Evolutionary conservation across 2,329 filamentous ascomycete species (phyloP).

Genomic region (Ceratocystis destructans): DNA sequence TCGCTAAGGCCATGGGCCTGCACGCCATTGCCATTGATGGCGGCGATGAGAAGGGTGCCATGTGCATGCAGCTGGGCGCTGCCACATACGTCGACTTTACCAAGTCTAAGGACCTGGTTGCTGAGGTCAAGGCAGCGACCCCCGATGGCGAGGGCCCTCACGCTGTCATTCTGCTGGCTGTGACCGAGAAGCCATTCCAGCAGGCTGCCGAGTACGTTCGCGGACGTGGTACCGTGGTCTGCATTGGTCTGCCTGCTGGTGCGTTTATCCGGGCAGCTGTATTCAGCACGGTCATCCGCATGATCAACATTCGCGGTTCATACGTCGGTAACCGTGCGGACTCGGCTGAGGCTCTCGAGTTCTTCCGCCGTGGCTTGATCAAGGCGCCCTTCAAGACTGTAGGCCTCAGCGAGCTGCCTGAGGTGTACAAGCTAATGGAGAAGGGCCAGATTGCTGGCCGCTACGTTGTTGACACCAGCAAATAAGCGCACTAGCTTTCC

Average conservation of each 20-base stretch:
- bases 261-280: constrained; percentile 73
- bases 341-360: constrained; percentile 77
- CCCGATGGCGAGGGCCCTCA: constrained; percentile 72
- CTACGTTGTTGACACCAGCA: constrained; percentile 64
- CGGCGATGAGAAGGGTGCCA: constrained; percentile 63
- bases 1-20: constrained; percentile 82
- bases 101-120: constrained; percentile 61
- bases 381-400: constrained; percentile 76
- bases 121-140: constrained; percentile 70
- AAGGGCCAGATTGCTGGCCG: constrained; percentile 60
- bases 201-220: constrained; percentile 84
- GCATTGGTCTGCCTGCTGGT: constrained; percentile 73
- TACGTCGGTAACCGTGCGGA: constrained; percentile 92
- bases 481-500: constrained; percentile 29
- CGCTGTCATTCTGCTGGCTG: constrained; percentile 75
- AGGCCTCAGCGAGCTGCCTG: constrained; percentile 63
- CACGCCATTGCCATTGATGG: constrained; percentile 68
- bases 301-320: constrained; percentile 83
- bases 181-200: constrained; percentile 85
- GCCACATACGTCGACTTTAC: constrained; percentile 67
- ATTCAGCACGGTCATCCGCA: constrained; percentile 75
- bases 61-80: constrained; percentile 59
- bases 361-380: constrained; percentile 73
- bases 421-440: constrained; percentile 65
- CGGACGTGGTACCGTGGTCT: constrained; percentile 66